Conservation (phyloP, 805 yeast species). For the Lipomyces yamadae region DNA sequence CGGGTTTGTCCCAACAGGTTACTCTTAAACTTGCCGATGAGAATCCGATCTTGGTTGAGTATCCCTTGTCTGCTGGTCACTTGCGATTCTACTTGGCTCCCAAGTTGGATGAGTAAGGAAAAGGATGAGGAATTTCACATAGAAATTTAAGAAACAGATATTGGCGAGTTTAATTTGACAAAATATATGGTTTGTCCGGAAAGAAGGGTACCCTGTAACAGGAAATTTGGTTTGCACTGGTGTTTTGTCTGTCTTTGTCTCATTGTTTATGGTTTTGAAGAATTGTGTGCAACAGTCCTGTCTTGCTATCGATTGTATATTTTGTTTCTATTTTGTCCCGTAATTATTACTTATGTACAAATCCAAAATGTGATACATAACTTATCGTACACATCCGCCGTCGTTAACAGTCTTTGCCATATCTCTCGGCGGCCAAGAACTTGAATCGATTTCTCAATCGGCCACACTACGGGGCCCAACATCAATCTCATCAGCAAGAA, state of each 20-base stretch:
- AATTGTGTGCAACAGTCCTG: neutral
- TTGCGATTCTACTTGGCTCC: constrained; percentile 97
- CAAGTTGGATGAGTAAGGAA: constrained; percentile 74
- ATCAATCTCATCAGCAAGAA: constrained; percentile 15
- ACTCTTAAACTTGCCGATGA: constrained; percentile 86
- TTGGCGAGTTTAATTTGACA: neutral
- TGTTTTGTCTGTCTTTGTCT: neutral
- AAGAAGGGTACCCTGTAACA: neutral
- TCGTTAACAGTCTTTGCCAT: neutral
- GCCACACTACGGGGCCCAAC: neutral
- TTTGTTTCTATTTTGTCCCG: neutral
- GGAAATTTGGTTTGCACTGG: constrained; percentile 1
- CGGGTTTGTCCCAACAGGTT: constrained; percentile 74
- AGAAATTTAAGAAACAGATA: neutral
- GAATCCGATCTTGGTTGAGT: constrained; percentile 93
- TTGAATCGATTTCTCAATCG: neutral
- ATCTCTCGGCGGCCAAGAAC: neutral
- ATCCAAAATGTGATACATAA: neutral
- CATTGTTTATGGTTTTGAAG: neutral
- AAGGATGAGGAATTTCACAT: neutral
- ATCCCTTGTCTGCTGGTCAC: constrained; percentile 87
- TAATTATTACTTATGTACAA: neutral
- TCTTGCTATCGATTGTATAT: neutral
- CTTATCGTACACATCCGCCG: neutral
- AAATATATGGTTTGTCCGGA: neutral